A percentile compares a stretch with the other conserved stretches of the same genome.
Evolutionary conservation across 306 rosid genomes (phyloP).

Genomic region (Fragaria vesca): DNA sequence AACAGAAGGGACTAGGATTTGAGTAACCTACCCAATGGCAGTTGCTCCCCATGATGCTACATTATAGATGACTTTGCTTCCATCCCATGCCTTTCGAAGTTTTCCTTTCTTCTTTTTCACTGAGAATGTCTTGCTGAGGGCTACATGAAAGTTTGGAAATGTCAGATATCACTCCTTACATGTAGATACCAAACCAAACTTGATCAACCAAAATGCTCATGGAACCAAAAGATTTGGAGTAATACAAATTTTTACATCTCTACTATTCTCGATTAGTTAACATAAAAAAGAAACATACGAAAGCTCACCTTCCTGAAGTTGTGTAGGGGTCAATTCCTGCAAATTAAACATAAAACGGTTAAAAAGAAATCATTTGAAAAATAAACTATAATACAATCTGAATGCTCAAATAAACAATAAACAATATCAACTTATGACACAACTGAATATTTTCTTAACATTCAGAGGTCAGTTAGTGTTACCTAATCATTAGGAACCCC

Average conservation of each 20-base stretch:
- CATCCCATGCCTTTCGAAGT: conserved; percentile 97
- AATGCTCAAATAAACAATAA: not conserved
- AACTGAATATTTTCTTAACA: not conserved
- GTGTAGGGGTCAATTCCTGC: conserved; percentile 92
- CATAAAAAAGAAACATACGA: not conserved
- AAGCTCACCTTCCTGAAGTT: conserved; percentile 85
- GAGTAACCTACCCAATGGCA: conserved; percentile 73
- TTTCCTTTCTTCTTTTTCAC: conserved; percentile 86
- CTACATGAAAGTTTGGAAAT: conserved; percentile 38
- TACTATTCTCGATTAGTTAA: not conserved
- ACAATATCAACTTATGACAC: not conserved
- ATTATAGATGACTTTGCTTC: conserved; percentile 91
- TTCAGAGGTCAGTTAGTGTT: not conserved
- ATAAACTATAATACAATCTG: not conserved
- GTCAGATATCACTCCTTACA: conserved; percentile 31
- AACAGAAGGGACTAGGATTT: not conserved
- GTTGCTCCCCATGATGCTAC: conserved; percentile 99
- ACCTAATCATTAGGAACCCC: not conserved
- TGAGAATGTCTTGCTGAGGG: conserved; percentile 93
- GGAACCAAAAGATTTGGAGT: conserved; percentile 5
- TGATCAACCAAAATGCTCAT: conserved; percentile 6
- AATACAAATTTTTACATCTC: not conserved
- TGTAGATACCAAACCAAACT: conserved; percentile 9
- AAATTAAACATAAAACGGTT: conserved; percentile 32
- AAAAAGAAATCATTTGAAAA: conserved; percentile 9